A percentile compares a stretch with the other conserved stretches of the same genome.
These are phyloP conservation scores for Entophlyctis luteolus DNA, from an alignment of 192 early-diverging fungal species.

Conservation along the genomic window DNA sequence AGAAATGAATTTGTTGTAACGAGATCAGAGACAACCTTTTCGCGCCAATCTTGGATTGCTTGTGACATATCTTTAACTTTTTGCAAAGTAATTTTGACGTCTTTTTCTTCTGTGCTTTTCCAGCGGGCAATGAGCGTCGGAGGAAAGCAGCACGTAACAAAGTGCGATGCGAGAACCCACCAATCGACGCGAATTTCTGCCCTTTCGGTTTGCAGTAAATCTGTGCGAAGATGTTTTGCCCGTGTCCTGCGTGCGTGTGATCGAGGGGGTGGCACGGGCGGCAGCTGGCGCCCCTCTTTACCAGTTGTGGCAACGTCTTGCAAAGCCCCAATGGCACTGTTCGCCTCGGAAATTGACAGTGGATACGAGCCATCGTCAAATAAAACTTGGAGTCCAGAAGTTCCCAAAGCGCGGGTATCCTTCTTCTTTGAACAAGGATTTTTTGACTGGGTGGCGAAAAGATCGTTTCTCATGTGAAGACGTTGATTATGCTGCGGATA, in stretches of 20 bases:
- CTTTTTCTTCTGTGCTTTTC: conserved; percentile 23
- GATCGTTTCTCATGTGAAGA: background rate
- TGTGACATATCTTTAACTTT: conserved; percentile 21
- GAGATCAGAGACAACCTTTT: conserved; percentile 37
- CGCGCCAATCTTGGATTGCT: conserved; percentile 47
- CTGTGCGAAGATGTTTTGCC: background rate
- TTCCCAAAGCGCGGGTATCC: background rate
- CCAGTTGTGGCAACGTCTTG: too few relatives aligned
- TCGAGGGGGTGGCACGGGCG: too few relatives aligned
- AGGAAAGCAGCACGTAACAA: conserved; percentile 37
- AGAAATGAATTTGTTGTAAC: background rate
- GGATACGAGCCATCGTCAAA: background rate
- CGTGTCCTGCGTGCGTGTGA: background rate
- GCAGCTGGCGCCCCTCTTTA: too few relatives aligned
- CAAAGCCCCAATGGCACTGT: too few relatives aligned
- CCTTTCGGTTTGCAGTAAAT: background rate
- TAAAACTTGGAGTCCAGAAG: background rate
- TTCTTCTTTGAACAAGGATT: background rate
- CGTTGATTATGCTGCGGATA: too few relatives aligned
- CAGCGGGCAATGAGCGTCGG: conserved; percentile 15
- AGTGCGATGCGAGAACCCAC: conserved; percentile 32
- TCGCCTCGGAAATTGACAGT: background rate
- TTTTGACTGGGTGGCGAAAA: background rate
- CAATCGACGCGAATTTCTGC: conserved; percentile 26
- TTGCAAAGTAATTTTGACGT: conserved; percentile 41